phyloP scores from a whole-genome alignment of 192 early-diverging fungal genomes.

The Coemansia sp. region DNA sequence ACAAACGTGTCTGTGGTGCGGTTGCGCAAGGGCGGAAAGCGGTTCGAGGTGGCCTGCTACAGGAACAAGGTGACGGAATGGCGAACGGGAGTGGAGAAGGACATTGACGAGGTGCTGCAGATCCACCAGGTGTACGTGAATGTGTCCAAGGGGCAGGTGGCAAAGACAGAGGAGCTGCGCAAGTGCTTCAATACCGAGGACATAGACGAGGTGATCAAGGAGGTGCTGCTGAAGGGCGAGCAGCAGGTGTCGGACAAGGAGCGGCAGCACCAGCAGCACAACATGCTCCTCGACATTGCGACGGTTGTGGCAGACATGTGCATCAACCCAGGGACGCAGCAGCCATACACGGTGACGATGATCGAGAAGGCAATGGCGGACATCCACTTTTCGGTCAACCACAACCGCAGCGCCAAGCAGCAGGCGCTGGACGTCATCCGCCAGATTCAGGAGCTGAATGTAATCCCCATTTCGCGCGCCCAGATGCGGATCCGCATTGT shows the following conservation, averaged over 20 bases:
- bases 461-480: conserved; percentile 90
- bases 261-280: conserved; percentile 79
- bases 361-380: conserved; percentile 98
- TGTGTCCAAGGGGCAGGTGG: conserved; percentile 95
- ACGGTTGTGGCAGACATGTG: conserved; percentile 94
- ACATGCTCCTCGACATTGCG: conserved; percentile 88
- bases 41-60: conserved; percentile 98
- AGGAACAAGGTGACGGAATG: conserved; percentile 99
- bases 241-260: conserved; percentile 97
- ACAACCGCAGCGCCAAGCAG: conserved; percentile 80
- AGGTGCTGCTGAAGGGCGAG: conserved; percentile 95
- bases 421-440: conserved; percentile 93
- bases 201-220: conserved; percentile 73
- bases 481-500: conserved; percentile 89
- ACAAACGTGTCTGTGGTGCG: conserved; percentile 97
- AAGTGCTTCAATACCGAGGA: conserved; percentile 91
- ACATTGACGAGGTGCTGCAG: conserved; percentile 96
- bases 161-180: conserved; percentile 81
- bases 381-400: conserved; percentile 88
- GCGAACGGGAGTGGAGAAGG: conserved; percentile 90
- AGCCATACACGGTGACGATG: conserved; percentile 96
- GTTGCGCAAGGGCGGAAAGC: conserved; percentile 93
- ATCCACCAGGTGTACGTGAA: conserved; percentile 92
- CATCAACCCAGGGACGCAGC: conserved; percentile 92
- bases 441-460: conserved; percentile 83